These are phyloP conservation scores for Candida vaughaniae DNA, from an alignment of 805 yeast genomes.

Conservation along the genomic window DNA sequence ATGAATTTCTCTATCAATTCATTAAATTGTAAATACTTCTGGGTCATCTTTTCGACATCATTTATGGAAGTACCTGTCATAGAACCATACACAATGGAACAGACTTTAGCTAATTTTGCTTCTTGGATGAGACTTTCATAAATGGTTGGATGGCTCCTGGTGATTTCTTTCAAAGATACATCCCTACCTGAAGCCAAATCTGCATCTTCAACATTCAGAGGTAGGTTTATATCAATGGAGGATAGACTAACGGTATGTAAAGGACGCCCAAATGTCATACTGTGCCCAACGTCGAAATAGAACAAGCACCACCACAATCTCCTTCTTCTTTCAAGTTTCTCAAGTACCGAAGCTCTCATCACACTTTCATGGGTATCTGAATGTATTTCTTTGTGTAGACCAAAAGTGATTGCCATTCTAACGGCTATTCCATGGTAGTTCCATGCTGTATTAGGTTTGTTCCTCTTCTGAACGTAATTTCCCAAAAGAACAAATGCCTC, in stretches of 20 bases:
- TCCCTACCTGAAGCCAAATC: too few species aligned
- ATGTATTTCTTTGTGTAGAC: slow-evolving; percentile 52
- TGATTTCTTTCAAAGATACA: too few species aligned
- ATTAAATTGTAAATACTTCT: slow-evolving; percentile 37
- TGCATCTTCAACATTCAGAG: too few species aligned
- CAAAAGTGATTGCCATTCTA: slow-evolving; percentile 66
- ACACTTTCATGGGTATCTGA: slow-evolving; percentile 1
- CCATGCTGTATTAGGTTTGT: slow-evolving; percentile 70
- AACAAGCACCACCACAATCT: slow-evolving; percentile 70
- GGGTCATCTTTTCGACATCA: not conserved
- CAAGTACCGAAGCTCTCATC: not conserved
- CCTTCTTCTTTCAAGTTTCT: slow-evolving; percentile 49
- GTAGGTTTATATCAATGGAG: slow-evolving; percentile 48
- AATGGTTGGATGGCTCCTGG: slow-evolving; percentile 57
- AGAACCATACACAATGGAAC: slow-evolving; percentile 17
- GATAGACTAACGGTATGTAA: slow-evolving; percentile 48
- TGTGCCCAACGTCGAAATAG: slow-evolving; percentile 62
- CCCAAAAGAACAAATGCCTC: slow-evolving; percentile 44
- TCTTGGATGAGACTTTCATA: slow-evolving; percentile 60
- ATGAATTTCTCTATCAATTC: slow-evolving; percentile 39
- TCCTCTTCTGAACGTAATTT: slow-evolving; percentile 62
- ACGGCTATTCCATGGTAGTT: slow-evolving; percentile 62
- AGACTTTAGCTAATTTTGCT: slow-evolving; percentile 46
- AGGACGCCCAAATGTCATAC: slow-evolving; percentile 66
- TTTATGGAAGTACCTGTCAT: not conserved